A percentile compares a stretch with the other conserved stretches of the same genome.
phyloP scores from a whole-genome alignment of 1,284 basidiomycete genomes.

The Leccinum fallax region DNA sequence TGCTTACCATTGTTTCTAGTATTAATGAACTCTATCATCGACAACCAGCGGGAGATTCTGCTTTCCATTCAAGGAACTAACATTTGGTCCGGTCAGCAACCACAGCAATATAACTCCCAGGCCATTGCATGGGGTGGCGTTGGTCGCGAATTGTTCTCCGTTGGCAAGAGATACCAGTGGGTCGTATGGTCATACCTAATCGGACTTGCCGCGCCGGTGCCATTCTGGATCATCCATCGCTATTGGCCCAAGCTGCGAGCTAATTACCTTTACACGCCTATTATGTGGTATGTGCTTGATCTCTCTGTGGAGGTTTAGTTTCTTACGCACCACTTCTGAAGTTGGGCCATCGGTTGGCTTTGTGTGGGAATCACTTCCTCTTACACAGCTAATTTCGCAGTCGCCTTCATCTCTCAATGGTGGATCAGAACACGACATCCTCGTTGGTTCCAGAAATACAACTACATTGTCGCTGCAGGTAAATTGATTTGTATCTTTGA shows the following conservation, averaged over 20 bases:
- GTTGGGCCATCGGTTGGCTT: slow-evolving; percentile 40
- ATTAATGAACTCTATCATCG: slow-evolving; percentile 63
- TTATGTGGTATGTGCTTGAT: slow-evolving; percentile 39
- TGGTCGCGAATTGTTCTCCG: slow-evolving; percentile 56
- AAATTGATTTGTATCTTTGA: not conserved
- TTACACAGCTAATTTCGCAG: slow-evolving; percentile 40
- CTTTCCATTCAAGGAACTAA: slow-evolving; percentile 53
- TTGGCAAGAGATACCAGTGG: slow-evolving; percentile 55
- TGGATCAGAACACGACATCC: slow-evolving; percentile 60
- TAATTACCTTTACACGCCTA: slow-evolving; percentile 47
- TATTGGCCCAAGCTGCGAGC: slow-evolving; percentile 43
- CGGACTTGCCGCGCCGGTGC: slow-evolving; percentile 54
- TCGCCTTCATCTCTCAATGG: slow-evolving; percentile 59
- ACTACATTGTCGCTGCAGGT: slow-evolving; percentile 49
- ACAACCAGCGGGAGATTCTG: slow-evolving; percentile 54
- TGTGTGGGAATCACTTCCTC: slow-evolving; percentile 51
- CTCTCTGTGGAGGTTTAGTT: too few species aligned
- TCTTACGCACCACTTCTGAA: slow-evolving; percentile 7
- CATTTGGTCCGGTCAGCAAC: slow-evolving; percentile 63
- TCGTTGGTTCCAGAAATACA: slow-evolving; percentile 54
- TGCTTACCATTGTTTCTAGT: slow-evolving; percentile 14
- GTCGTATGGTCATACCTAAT: slow-evolving; percentile 56
- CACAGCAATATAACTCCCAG: slow-evolving; percentile 61
- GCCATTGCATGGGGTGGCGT: slow-evolving; percentile 71
- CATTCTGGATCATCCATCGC: slow-evolving; percentile 58